phyloP scores from a whole-genome alignment of 371 early-diverging fungal species.

The Cokeromyces recurvatus region DNA sequence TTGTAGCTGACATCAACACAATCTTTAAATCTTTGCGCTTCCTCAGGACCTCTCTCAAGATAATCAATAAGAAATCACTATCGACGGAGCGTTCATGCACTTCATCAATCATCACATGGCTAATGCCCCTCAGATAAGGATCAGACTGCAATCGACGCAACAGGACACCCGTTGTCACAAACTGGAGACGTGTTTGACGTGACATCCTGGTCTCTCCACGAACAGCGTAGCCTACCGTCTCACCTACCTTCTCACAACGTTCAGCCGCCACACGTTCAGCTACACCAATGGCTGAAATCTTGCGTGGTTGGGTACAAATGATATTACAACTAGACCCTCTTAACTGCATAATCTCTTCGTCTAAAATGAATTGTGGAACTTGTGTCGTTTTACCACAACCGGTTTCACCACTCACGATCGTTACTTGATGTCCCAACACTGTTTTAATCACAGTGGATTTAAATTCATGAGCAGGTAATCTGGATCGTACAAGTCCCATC shows the following conservation, averaged over 20 bases:
- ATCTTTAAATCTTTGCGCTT: slow-evolving; percentile 49
- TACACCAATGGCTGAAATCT: slow-evolving; percentile 88
- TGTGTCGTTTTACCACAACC: slow-evolving; percentile 87
- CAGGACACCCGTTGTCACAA: slow-evolving; percentile 84
- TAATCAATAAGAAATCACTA: slow-evolving; percentile 61
- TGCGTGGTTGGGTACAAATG: slow-evolving; percentile 91
- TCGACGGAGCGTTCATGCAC: slow-evolving; percentile 76
- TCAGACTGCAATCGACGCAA: slow-evolving; percentile 73
- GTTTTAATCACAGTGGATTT: slow-evolving; percentile 53
- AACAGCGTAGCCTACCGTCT: slow-evolving; percentile 57
- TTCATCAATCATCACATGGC: slow-evolving; percentile 77
- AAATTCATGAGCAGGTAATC: slow-evolving; percentile 65
- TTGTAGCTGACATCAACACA: slow-evolving; percentile 83
- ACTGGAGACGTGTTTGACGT: slow-evolving; percentile 65
- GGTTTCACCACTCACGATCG: slow-evolving; percentile 74
- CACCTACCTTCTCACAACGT: slow-evolving; percentile 48
- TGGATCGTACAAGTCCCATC: slow-evolving; percentile 46
- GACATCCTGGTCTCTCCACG: slow-evolving; percentile 61
- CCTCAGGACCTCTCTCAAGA: slow-evolving; percentile 48
- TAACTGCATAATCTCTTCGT: slow-evolving; percentile 55
- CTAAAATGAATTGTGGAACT: slow-evolving; percentile 88
- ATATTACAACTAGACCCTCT: slow-evolving; percentile 60
- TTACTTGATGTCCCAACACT: slow-evolving; percentile 46
- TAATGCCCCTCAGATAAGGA: slow-evolving; percentile 56
- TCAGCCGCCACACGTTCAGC: slow-evolving; percentile 79